Percentiles rank a stretch among this genome's conserved stretches.
Evolutionary conservation across 2,329 filamentous ascomycete genomes (phyloP).

Genomic region (Lachnellula hyalina): DNA sequence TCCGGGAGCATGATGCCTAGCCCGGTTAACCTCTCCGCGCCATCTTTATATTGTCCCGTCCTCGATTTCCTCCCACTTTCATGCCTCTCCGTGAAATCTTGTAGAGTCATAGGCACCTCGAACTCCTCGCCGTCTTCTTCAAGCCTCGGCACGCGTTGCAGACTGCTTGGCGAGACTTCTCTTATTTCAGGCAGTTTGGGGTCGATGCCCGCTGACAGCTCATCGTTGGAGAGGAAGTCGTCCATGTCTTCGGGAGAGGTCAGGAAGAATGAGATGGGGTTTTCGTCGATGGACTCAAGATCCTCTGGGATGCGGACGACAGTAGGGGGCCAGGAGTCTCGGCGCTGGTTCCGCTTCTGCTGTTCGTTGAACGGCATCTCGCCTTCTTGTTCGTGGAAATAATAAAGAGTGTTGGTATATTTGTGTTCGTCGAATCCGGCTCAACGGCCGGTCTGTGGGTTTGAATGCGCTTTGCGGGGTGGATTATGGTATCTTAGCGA

Average conservation of each 20-base stretch:
- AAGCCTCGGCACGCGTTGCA: slow-evolving; percentile 20
- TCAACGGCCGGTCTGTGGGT: slow-evolving; percentile 29
- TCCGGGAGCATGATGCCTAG: slow-evolving; percentile 23
- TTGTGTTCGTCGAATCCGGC: slow-evolving; percentile 18
- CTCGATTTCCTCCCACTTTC: slow-evolving; percentile 17
- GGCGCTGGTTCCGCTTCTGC: slow-evolving; percentile 14
- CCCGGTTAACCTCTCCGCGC: slow-evolving; percentile 13
- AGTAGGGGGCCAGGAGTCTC: slow-evolving; percentile 33
- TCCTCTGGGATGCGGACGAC: slow-evolving; percentile 24
- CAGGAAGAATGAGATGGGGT: slow-evolving; percentile 33
- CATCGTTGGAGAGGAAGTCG: slow-evolving; percentile 25
- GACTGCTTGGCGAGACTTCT: slow-evolving; percentile 26
- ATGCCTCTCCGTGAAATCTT: slow-evolving; percentile 23
- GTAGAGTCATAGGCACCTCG: slow-evolving; percentile 25
- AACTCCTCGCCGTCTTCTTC: slow-evolving; percentile 21
- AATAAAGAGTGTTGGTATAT: neutral
- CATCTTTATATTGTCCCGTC: slow-evolving; percentile 7
- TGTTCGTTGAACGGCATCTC: slow-evolving; percentile 28
- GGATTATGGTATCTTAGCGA: neutral
- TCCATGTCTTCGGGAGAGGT: slow-evolving; percentile 27
- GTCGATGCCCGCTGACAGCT: slow-evolving; percentile 31
- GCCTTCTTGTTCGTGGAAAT: neutral
- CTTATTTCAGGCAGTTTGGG: slow-evolving; percentile 20
- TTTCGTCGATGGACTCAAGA: slow-evolving; percentile 26
- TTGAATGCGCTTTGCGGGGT: neutral